Evolutionary conservation across 2,329 filamentous ascomycete species (phyloP).

Genomic region (Teratosphaeria viscida): DNA sequence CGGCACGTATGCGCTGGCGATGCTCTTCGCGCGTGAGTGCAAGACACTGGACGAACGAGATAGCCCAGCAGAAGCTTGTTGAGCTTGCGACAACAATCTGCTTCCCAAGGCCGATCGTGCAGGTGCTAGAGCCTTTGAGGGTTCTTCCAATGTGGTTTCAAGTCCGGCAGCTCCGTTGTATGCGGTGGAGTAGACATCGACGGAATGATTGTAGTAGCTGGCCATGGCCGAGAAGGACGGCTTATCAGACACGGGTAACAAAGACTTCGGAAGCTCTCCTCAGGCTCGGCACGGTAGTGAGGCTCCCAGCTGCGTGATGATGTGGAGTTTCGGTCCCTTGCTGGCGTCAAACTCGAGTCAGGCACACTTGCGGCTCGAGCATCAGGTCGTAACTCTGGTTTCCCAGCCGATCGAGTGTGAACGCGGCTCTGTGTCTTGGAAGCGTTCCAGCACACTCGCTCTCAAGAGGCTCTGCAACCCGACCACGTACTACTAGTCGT

Average conservation of each 20-base stretch:
- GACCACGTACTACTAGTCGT: too few species aligned
- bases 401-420: neutral
- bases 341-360: neutral
- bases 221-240: neutral
- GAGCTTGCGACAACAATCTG: constrained; percentile 16
- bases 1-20: constrained; percentile 18
- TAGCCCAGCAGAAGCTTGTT: constrained; percentile 20
- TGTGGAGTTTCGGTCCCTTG: neutral
- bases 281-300: neutral
- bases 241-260: neutral
- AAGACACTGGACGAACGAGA: constrained; percentile 18
- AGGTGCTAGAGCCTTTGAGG: constrained; percentile 7
- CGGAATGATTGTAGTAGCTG: neutral
- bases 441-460: neutral
- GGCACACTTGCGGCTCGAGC: neutral
- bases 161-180: constrained; percentile 15
- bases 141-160: constrained; percentile 6
- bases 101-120: constrained; percentile 16
- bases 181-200: constrained; percentile 8
- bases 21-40: constrained; percentile 22
- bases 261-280: neutral
- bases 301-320: neutral
- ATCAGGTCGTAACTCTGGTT: neutral
- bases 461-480: neutral
- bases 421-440: neutral